These are phyloP conservation scores for Juncus effusus DNA, from an alignment of 176 grass and related monocot species.

Conservation along the genomic window DNA sequence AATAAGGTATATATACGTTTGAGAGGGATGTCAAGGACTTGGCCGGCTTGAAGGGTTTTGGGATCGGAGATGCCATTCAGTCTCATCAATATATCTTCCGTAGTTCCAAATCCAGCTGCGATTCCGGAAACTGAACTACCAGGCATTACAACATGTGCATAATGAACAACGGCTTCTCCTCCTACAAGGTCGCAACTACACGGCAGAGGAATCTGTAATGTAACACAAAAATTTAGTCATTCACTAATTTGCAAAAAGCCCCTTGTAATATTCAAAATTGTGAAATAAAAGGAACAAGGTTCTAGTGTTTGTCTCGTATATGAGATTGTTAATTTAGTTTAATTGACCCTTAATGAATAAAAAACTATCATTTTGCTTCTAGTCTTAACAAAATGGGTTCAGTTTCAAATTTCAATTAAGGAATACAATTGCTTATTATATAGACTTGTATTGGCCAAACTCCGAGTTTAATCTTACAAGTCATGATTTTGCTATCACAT, in stretches of 20 bases:
- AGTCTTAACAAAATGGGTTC: no score
- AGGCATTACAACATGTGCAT: conserved; percentile 45
- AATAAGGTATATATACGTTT: conserved; percentile 34
- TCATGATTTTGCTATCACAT: no score
- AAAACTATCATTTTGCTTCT: no score
- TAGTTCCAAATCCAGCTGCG: conserved; percentile 53
- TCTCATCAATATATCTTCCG: conserved; percentile 38
- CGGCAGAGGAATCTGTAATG: conserved; percentile 73
- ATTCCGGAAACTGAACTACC: conserved; percentile 51
- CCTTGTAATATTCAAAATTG: no score
- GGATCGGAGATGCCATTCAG: conserved; percentile 64
- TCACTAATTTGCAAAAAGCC: not conserved
- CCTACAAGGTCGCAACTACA: conserved; percentile 88
- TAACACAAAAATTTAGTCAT: not conserved
- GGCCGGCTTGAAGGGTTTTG: conserved; percentile 61
- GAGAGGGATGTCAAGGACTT: conserved; percentile 89
- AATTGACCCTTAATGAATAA: no score
- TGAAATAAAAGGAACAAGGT: no score
- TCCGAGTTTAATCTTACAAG: no score
- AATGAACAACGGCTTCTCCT: conserved; percentile 43
- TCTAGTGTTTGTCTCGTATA: no score
- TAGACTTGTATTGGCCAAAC: no score
- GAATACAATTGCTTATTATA: no score
- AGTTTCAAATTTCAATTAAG: no score
- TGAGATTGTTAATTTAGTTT: no score